A percentile compares a stretch with the other conserved stretches of the same genome.
These are phyloP conservation scores for Coniochaeta sp. DNA, from an alignment of 2,329 filamentous ascomycete species.

Conservation along the genomic window DNA sequence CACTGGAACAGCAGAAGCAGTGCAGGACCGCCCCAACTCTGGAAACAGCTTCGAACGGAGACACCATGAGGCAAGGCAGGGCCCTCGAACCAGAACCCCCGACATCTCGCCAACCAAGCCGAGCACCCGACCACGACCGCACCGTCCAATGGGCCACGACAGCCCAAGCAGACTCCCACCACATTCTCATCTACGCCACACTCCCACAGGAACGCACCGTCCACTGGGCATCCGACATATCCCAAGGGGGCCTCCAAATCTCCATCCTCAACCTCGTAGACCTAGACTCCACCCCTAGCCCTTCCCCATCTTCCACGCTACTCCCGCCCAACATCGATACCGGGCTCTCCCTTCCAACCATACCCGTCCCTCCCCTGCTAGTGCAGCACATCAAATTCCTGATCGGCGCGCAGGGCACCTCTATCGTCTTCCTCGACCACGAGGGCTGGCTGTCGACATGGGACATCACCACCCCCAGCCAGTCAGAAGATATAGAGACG, in stretches of 20 bases:
- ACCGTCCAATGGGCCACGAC: background rate
- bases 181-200: background rate
- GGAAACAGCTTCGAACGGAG: background rate
- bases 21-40: background rate
- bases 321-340: background rate
- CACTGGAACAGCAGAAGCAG: background rate
- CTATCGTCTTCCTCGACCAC: constrained; percentile 1
- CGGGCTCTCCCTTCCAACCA: background rate
- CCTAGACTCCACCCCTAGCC: background rate
- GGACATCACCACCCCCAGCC: background rate
- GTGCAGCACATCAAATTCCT: background rate
- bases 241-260: background rate
- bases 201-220: background rate
- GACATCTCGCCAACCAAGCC: background rate
- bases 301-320: background rate
- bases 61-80: background rate
- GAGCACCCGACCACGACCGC: background rate
- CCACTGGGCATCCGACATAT: background rate
- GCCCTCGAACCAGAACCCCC: background rate
- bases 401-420: background rate
- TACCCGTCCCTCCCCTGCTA: background rate
- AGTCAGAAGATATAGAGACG: background rate
- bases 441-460: constrained; percentile 3
- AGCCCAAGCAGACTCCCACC: background rate
- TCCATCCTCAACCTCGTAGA: background rate